These are phyloP conservation scores for Saccharomycopsis sp. DNA, from an alignment of 805 yeast species.

Conservation along the genomic window DNA sequence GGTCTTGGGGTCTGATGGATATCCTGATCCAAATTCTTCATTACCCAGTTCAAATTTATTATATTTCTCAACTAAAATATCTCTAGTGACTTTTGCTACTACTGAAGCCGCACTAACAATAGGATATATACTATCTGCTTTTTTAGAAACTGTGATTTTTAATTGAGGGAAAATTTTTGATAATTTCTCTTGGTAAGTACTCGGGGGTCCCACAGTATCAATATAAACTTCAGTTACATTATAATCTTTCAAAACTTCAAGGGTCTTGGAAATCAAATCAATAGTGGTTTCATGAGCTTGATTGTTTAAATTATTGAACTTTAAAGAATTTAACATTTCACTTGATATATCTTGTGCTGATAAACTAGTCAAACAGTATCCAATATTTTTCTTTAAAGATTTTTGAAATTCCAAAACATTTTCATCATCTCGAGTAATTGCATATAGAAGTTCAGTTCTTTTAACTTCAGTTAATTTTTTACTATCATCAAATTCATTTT, in stretches of 20 bases:
- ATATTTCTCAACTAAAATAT: constrained; percentile 38
- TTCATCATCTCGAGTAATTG: constrained; percentile 41
- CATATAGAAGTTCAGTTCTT: constrained; percentile 50
- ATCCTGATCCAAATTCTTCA: constrained; percentile 72
- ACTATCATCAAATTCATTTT: constrained; percentile 87
- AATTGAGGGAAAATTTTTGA: constrained; percentile 56
- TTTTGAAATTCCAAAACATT: neutral
- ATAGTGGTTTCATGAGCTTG: constrained; percentile 97
- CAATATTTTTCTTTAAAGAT: constrained; percentile 44
- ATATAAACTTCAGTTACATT: constrained; percentile 61
- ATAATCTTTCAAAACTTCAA: constrained; percentile 26
- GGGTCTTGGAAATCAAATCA: constrained; percentile 53
- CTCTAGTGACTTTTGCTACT: constrained; percentile 95
- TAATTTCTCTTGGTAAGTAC: constrained; percentile 67
- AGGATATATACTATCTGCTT: constrained; percentile 89
- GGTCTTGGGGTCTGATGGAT: constrained; percentile 89
- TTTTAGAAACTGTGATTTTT: constrained; percentile 76
- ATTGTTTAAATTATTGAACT: constrained; percentile 51
- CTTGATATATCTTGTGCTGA: constrained; percentile 79
- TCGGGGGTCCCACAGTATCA: constrained; percentile 97
- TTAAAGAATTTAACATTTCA: constrained; percentile 67
- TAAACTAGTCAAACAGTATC: constrained; percentile 81
- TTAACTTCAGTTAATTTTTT: constrained; percentile 69
- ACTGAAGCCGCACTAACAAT: constrained; percentile 92
- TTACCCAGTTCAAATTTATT: constrained; percentile 18